Percentiles rank a stretch among this genome's conserved stretches.
These are phyloP conservation scores for Fusarium duplospermum DNA, from an alignment of 2,329 filamentous ascomycete species.

Conservation along the genomic window DNA sequence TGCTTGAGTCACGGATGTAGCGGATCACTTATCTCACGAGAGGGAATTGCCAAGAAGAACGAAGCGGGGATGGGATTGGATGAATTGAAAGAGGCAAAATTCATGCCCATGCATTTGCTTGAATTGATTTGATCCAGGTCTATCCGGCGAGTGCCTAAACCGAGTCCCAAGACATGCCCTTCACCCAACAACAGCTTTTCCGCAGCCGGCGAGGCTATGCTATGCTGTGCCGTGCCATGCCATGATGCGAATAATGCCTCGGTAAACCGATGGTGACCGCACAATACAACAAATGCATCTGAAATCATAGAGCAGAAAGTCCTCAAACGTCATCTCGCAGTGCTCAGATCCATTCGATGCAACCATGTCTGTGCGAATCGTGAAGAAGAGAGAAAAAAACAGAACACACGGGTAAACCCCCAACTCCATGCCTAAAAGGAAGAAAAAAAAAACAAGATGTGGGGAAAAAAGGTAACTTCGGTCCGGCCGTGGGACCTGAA, in stretches of 20 bases:
- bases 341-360: slow-evolving; percentile 34
- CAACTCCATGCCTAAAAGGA: slow-evolving; percentile 39
- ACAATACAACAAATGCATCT: slow-evolving; percentile 29
- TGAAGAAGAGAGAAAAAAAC: slow-evolving; percentile 25
- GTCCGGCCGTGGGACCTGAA: slow-evolving; percentile 18
- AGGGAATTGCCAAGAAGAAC: slow-evolving; percentile 17
- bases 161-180: neutral
- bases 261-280: slow-evolving; percentile 15
- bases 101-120: slow-evolving; percentile 29
- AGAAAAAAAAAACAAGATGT: slow-evolving; percentile 19
- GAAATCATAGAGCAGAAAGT: slow-evolving; percentile 27
- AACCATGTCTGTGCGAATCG: slow-evolving; percentile 31
- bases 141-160: slow-evolving; percentile 30
- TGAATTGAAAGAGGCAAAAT: slow-evolving; percentile 25
- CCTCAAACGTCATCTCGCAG: slow-evolving; percentile 24
- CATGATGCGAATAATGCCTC: slow-evolving; percentile 3
- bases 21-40: slow-evolving; percentile 18
- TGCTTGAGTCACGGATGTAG: slow-evolving; percentile 6
- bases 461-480: slow-evolving; percentile 18
- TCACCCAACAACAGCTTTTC: neutral
- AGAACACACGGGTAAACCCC: slow-evolving; percentile 25
- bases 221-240: neutral
- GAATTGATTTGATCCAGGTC: slow-evolving; percentile 26
- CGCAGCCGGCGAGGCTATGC: neutral
- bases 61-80: neutral